Percentiles rank a stretch among this genome's conserved stretches.
Conservation (phyloP, 805 yeast genomes). For the Nakazawaea ishiwadae region DNA sequence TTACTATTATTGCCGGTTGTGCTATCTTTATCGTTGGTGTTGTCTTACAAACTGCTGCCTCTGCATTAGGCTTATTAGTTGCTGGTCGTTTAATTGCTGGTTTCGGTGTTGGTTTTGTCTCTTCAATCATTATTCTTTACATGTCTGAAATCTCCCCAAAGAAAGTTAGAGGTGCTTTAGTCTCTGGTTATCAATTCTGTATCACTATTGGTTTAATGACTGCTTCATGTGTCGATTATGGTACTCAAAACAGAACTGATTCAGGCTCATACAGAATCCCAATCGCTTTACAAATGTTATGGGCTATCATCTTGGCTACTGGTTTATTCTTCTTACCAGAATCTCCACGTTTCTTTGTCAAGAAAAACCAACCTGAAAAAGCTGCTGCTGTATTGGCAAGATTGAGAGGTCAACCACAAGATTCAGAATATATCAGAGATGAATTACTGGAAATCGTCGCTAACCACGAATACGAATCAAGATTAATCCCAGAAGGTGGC, state of each 20-base stretch:
- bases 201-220: slow-evolving; percentile 69
- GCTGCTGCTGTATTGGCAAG: slow-evolving; percentile 54
- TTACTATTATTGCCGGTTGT: slow-evolving; percentile 40
- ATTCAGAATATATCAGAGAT: slow-evolving; percentile 41
- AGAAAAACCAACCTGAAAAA: slow-evolving; percentile 47
- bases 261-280: slow-evolving; percentile 71
- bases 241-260: slow-evolving; percentile 47
- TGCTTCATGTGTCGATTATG: slow-evolving; percentile 69
- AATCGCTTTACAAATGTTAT: slow-evolving; percentile 63
- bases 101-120: slow-evolving; percentile 70
- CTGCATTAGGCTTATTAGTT: slow-evolving; percentile 44
- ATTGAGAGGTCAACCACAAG: slow-evolving; percentile 47
- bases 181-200: slow-evolving; percentile 61
- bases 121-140: slow-evolving; percentile 74
- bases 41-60: slow-evolving; percentile 40
- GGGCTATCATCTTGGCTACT: slow-evolving; percentile 56
- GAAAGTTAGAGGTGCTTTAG: slow-evolving; percentile 74
- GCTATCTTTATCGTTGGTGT: slow-evolving; percentile 44
- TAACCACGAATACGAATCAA: slow-evolving; percentile 41
- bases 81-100: slow-evolving; percentile 77
- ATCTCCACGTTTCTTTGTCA: slow-evolving; percentile 67
- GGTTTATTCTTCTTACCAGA: slow-evolving; percentile 73
- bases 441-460: slow-evolving; percentile 49
- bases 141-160: slow-evolving; percentile 78
- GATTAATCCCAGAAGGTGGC: slow-evolving; percentile 28